Conservation (phyloP, 805 yeast genomes). For the Candida endomychidarum region DNA sequence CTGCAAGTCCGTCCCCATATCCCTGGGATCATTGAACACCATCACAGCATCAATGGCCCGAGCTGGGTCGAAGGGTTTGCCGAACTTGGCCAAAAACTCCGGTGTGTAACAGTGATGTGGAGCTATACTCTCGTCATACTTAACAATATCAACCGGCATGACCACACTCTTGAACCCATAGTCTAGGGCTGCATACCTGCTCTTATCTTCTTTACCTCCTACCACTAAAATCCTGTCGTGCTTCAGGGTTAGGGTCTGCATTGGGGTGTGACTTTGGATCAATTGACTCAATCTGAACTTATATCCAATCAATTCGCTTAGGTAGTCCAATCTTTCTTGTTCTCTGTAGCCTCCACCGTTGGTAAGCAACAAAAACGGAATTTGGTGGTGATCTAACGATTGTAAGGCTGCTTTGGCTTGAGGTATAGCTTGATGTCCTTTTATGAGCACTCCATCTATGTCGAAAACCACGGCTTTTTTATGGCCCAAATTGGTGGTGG, state of each 20-base stretch:
- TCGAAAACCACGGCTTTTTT: slow-evolving; percentile 35
- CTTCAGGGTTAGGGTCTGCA: slow-evolving; percentile 21
- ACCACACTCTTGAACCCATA: slow-evolving; percentile 81
- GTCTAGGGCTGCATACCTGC: slow-evolving; percentile 67
- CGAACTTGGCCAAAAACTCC: slow-evolving; percentile 33
- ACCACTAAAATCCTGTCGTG: slow-evolving; percentile 66
- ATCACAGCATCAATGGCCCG: slow-evolving; percentile 69
- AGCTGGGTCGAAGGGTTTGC: slow-evolving; percentile 10
- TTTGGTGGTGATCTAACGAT: slow-evolving; percentile 48
- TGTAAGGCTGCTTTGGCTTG: slow-evolving; percentile 62
- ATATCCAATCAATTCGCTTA: slow-evolving; percentile 26
- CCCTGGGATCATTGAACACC: slow-evolving; percentile 87
- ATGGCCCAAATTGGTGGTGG: neutral
- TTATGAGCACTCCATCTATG: slow-evolving; percentile 85
- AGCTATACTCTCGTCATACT: slow-evolving; percentile 56
- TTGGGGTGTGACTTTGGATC: slow-evolving; percentile 77
- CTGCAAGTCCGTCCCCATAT: slow-evolving; percentile 83
- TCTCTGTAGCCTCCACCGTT: slow-evolving; percentile 89
- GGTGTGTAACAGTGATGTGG: slow-evolving; percentile 63
- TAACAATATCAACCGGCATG: slow-evolving; percentile 69
- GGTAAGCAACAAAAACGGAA: slow-evolving; percentile 83
- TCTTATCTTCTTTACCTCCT: slow-evolving; percentile 74
- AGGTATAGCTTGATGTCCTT: slow-evolving; percentile 68
- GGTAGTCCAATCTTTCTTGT: slow-evolving; percentile 44
- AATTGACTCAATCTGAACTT: slow-evolving; percentile 74